These are phyloP conservation scores for Colletotrichum echinochloae DNA, from an alignment of 2,329 filamentous ascomycete species.

Conservation along the genomic window DNA sequence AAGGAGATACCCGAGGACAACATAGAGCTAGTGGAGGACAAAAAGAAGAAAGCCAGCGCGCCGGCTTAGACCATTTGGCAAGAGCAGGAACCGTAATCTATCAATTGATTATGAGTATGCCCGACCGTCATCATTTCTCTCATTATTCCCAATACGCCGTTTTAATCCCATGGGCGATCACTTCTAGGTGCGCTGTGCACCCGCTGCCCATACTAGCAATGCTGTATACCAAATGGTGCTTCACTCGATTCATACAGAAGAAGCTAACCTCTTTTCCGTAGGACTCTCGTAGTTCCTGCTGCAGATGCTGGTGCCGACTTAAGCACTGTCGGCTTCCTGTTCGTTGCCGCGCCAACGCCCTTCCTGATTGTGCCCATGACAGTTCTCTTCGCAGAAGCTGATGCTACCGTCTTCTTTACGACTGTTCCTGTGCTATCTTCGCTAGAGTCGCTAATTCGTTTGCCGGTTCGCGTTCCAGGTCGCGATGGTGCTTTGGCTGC, in stretches of 20 bases:
- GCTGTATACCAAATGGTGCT: not conserved
- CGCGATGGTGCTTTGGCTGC: slow-evolving; percentile 50
- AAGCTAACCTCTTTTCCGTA: slow-evolving; percentile 63
- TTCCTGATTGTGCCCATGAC: slow-evolving; percentile 67
- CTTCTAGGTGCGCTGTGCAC: slow-evolving; percentile 15
- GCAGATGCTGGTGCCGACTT: slow-evolving; percentile 57
- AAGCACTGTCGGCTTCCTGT: slow-evolving; percentile 62
- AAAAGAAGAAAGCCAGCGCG: slow-evolving; percentile 78
- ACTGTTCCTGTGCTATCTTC: slow-evolving; percentile 74
- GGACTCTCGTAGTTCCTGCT: slow-evolving; percentile 62
- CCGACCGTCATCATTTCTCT: slow-evolving; percentile 17
- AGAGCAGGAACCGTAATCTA: not conserved
- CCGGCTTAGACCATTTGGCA: slow-evolving; percentile 9
- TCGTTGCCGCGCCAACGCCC: slow-evolving; percentile 59
- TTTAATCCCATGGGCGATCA: not conserved
- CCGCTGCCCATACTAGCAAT: not conserved
- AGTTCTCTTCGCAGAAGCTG: slow-evolving; percentile 61
- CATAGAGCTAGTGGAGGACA: slow-evolving; percentile 93
- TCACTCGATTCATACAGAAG: not conserved
- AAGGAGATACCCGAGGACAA: slow-evolving; percentile 94
- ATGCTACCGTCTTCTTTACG: slow-evolving; percentile 64
- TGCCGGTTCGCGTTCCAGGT: slow-evolving; percentile 60
- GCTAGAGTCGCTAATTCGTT: slow-evolving; percentile 71
- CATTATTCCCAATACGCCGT: slow-evolving; percentile 28
- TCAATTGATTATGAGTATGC: slow-evolving; percentile 35